These are phyloP conservation scores for Amanita rubescens DNA, from an alignment of 768 basidiomycete genomes.

Conservation along the genomic window DNA sequence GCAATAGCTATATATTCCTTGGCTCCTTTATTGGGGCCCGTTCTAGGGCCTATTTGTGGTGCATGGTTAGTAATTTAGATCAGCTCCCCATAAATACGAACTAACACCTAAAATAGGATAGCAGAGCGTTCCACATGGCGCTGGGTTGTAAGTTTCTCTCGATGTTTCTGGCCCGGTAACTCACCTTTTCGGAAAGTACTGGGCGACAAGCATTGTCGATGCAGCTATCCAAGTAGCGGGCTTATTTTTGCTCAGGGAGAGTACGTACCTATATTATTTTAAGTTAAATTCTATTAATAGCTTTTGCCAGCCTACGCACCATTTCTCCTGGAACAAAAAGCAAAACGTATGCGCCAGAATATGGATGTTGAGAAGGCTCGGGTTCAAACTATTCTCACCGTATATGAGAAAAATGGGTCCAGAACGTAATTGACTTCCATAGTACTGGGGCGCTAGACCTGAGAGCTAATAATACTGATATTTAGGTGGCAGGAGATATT, in stretches of 20 bases:
- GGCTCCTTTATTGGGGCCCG: conserved; percentile 60
- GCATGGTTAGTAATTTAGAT: conserved; percentile 12
- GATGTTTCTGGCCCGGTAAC: neutral
- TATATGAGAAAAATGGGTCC: conserved; percentile 35
- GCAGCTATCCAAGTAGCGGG: conserved; percentile 48
- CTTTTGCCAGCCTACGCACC: conserved; percentile 36
- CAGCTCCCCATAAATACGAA: neutral
- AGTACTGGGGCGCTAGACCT: neutral
- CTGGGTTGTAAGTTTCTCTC: conserved; percentile 48
- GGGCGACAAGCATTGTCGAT: conserved; percentile 56
- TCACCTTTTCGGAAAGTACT: conserved; percentile 36
- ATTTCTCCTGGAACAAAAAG: conserved; percentile 42
- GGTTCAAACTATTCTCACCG: conserved; percentile 33
- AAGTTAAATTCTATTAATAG: conserved; percentile 19
- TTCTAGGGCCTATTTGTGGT: conserved; percentile 54
- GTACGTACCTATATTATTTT: conserved; percentile 23
- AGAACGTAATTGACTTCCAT: conserved; percentile 31
- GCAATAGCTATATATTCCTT: conserved; percentile 59
- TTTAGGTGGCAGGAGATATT: conserved; percentile 48
- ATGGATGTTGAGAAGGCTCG: conserved; percentile 42
- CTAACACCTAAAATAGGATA: conserved; percentile 30
- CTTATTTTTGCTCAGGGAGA: conserved; percentile 54
- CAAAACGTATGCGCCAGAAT: conserved; percentile 32
- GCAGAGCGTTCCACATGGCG: conserved; percentile 59
- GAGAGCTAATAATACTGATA: neutral